A percentile compares a stretch with the other conserved stretches of the same genome.
These are phyloP conservation scores for Neofusicoccum parvum DNA, from an alignment of 2,329 filamentous ascomycete genomes.

Conservation along the genomic window DNA sequence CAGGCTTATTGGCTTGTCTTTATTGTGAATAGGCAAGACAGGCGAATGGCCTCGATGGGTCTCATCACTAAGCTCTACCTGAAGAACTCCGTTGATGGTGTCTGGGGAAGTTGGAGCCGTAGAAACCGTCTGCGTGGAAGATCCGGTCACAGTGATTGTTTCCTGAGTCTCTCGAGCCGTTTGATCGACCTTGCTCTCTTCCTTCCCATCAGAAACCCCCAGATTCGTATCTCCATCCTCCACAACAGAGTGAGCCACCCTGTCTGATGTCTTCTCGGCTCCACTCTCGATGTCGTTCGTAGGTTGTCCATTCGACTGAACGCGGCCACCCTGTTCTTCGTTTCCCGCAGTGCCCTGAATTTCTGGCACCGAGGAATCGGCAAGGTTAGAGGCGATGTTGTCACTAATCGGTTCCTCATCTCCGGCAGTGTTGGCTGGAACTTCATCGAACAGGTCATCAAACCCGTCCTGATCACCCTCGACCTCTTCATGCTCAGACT, in stretches of 20 bases:
- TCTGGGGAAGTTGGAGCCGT: background rate
- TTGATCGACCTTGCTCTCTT: background rate
- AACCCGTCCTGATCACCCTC: background rate
- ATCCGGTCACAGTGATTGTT: background rate
- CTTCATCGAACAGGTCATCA: background rate
- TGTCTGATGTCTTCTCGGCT: background rate
- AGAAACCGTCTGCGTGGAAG: background rate
- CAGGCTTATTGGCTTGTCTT: too few relatives aligned
- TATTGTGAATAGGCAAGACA: too few relatives aligned
- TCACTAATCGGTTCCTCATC: background rate
- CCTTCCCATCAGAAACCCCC: background rate
- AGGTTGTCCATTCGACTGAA: too few relatives aligned
- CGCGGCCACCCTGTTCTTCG: too few relatives aligned
- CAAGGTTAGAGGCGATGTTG: background rate
- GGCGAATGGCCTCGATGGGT: too few relatives aligned
- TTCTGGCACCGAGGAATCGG: background rate
- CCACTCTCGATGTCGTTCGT: background rate
- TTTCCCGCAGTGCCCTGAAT: background rate
- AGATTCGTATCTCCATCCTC: background rate
- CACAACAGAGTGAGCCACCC: background rate
- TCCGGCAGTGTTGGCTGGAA: background rate
- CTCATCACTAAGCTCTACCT: too few relatives aligned
- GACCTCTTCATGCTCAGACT: background rate
- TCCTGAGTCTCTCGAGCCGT: too few relatives aligned
- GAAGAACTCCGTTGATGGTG: background rate